Percentiles rank a stretch among this genome's conserved stretches.
phyloP scores from a whole-genome alignment of 148 eudicot genomes.

The Pouteria glomerata region DNA sequence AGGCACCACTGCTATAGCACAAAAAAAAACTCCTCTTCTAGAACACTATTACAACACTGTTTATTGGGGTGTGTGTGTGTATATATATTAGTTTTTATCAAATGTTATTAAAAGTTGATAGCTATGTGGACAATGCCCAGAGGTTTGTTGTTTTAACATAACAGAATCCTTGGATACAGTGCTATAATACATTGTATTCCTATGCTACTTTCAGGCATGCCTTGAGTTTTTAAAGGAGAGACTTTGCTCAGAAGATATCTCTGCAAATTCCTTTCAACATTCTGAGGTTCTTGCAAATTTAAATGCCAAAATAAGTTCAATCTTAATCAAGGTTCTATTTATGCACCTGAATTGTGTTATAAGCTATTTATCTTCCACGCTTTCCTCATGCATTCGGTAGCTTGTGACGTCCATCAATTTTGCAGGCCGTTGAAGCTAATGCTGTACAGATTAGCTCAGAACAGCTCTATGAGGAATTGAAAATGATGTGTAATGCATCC shows the following conservation, averaged over 20 bases:
- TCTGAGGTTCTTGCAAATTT: background rate
- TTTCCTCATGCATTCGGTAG: background rate
- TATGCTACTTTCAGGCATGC: slow-evolving; percentile 3
- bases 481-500: background rate
- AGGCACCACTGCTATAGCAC: no score
- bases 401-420: background rate
- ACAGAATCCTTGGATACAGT: background rate
- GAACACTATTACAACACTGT: no score
- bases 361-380: background rate
- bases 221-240: slow-evolving; percentile 9
- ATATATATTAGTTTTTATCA: background rate
- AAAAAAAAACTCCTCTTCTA: no score
- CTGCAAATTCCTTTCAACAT: background rate
- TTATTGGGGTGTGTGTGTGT: no score
- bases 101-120: background rate
- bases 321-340: slow-evolving; percentile 6
- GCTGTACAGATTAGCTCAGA: slow-evolving; percentile 1
- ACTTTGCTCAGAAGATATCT: background rate
- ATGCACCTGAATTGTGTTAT: background rate
- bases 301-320: background rate
- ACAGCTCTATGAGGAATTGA: slow-evolving; percentile 1
- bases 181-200: background rate
- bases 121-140: background rate
- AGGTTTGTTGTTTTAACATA: no score
- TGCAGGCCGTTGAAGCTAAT: slow-evolving; percentile 12